Evolutionary conservation across 176 grass and related monocot species (phyloP), one percentile per base, ranked within the genome.

Genomic region (Chrysopogon serrulatus): DNA sequence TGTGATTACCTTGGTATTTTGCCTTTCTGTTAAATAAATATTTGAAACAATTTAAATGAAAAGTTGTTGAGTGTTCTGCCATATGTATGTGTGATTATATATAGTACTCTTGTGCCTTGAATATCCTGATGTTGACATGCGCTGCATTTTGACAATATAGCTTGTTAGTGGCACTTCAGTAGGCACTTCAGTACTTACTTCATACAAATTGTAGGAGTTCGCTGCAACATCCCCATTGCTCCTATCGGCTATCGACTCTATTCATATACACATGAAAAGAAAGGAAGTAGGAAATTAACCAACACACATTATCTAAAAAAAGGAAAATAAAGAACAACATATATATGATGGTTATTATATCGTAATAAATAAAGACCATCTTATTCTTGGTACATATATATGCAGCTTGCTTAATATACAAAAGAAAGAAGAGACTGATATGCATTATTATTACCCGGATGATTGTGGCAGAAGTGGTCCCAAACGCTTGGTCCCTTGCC

Each of bases 401-500:
- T 39, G 6, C 36, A 6, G 16, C 13, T 1, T 48, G 16, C 3
- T 6, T 28, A 12, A 11, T 10, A 11, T 24, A 59, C 34, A 76
- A 18, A 35, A 34, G 35, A 24, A 59, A 45, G 6, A 15, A 45
- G n/a, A n/a, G n/a, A n/a, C 12, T 4, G 43, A 2, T 14, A 0
- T 4, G 2, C 15, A 15, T 15, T 42, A 12, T 42, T 24, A 13
- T 60, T 26, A 62, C 59, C 59, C 12, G 26, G 10, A 57, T 27
- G 30, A 1, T 30, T 79, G 27, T 79, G 41, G 42, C 77, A 79
- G 26, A 65, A 79, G 59, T 79, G 76, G 26, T 79, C 59, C 76
- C 76, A 79, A 13, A 5, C 45, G 76, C 77, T 79, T 66, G 27
- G 41, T 10, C 40, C 40, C 77, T 79, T 79, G 10, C 77, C 77